Base-by-base conservation (phyloP, 129 eudicot species). In the Scalesia atractyloides region DNA sequence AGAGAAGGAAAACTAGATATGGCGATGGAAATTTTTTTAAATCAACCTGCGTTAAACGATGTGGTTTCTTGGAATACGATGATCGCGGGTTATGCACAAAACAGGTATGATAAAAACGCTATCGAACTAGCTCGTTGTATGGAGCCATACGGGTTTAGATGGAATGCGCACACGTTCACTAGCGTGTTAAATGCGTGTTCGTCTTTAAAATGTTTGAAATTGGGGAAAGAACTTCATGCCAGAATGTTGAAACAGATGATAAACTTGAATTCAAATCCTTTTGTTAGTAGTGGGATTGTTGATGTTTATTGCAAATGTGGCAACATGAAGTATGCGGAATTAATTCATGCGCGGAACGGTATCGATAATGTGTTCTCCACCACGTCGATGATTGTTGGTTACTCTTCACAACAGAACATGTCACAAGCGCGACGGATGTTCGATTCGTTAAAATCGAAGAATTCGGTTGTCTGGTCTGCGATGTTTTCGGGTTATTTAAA, bases 261-360 rank as follows among this genome's bases (percentile, higher is more conserved):
- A 78, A 69, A 20, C 54, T 73, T 53, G 56, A 90, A 88, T 70
- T 73, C 48, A 41, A 94, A 90, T 73, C 91, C 86, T 1, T 94
- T 82, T 30, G 64, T 94, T 50, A 79, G 81, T 33, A 88, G 96
- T 56, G 89, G 91, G 10, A 73, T 94, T 57, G 86, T 94, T 39
- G 93, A 90, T 75, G 75, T 94, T 26, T 94, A 94, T 73, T 80
- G 87, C 80, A 94, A 88, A 72, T 88, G 99, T 49, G 91, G 93
- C 22, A 68, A 81, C 59, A 86, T 94, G 91, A 85, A 54, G 65
- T 86, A 86, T 71, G 96, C 99, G 33, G 86, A 90, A 77, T 72
- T 73, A 4, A 82, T 78, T 43, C 63, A 84, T 73, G 46, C 81
- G 5, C 44, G 49, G 2, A 24, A 13, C 60, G 86, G 89, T 43